Evolutionary conservation across 139 green algal species (phyloP).

Genomic region (Auxenochlorella protothecoides): DNA sequence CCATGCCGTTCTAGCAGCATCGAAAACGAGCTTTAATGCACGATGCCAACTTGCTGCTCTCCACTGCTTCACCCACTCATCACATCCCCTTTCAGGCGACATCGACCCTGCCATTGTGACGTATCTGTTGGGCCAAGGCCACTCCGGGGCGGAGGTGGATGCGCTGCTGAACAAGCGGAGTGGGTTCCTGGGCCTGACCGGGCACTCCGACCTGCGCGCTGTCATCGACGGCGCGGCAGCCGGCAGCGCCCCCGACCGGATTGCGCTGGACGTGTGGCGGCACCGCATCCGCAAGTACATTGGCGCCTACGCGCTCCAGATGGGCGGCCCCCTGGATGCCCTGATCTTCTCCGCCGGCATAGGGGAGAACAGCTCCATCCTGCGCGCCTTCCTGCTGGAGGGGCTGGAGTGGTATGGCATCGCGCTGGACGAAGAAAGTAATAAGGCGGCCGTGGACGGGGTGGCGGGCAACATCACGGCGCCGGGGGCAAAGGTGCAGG

Average conservation of each 20-base stretch:
- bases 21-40: too few species aligned
- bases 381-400: constrained; percentile 4
- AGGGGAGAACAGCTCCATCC: constrained; percentile 21
- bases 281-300: constrained; percentile 80
- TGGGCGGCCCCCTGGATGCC: constrained; percentile 67
- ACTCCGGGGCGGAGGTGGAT: background rate
- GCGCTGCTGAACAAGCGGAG: constrained; percentile 75
- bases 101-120: constrained; percentile 10
- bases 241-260: constrained; percentile 36
- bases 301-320: constrained; percentile 61
- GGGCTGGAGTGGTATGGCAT: constrained; percentile 43
- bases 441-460: constrained; percentile 27
- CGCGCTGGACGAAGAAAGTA: constrained; percentile 47
- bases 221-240: constrained; percentile 37
- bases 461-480: constrained; percentile 38
- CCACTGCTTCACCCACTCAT: too few species aligned
- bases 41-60: too few species aligned
- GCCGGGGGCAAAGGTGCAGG: constrained; percentile 24
- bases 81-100: constrained; percentile 4
- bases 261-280: constrained; percentile 74
- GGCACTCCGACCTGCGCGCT: constrained; percentile 45
- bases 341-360: constrained; percentile 73
- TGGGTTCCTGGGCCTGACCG: constrained; percentile 37
- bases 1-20: too few species aligned
- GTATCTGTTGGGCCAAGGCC: background rate